A percentile compares a stretch with the other conserved stretches of the same genome.
phyloP scores from a whole-genome alignment of 2,329 filamentous ascomycete genomes.

The Trichophaea hybrida region DNA sequence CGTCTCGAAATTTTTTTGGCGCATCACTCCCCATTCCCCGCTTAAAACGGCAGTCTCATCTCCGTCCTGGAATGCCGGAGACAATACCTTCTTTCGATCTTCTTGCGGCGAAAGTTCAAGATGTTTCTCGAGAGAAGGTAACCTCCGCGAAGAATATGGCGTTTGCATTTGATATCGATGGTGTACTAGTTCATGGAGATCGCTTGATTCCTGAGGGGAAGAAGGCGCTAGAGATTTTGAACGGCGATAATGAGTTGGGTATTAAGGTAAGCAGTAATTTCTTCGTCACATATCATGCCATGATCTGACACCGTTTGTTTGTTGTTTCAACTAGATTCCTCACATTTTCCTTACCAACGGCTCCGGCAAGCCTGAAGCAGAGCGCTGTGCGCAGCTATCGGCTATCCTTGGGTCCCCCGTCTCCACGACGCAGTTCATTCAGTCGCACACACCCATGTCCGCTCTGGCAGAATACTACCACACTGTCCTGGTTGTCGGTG shows the following conservation, averaged over 20 bases:
- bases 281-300: background rate
- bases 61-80: slow-evolving; percentile 46
- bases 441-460: slow-evolving; percentile 64
- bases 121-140: slow-evolving; percentile 51
- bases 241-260: slow-evolving; percentile 35
- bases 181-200: slow-evolving; percentile 60
- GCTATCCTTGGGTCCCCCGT: slow-evolving; percentile 52
- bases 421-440: slow-evolving; percentile 59
- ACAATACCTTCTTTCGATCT: slow-evolving; percentile 51
- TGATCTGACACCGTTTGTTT: background rate
- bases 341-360: slow-evolving; percentile 64
- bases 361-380: slow-evolving; percentile 53
- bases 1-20: slow-evolving; percentile 63
- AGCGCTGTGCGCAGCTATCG: slow-evolving; percentile 51
- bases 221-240: slow-evolving; percentile 53
- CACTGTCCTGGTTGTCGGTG: slow-evolving; percentile 60
- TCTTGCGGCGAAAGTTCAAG: slow-evolving; percentile 55
- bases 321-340: slow-evolving; percentile 38
- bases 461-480: slow-evolving; percentile 62
- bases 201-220: slow-evolving; percentile 53
- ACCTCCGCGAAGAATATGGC: slow-evolving; percentile 62
- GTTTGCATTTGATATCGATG: slow-evolving; percentile 66
- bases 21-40: slow-evolving; percentile 57
- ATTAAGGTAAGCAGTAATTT: slow-evolving; percentile 8
- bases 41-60: slow-evolving; percentile 52